phyloP scores from a whole-genome alignment of 2,329 filamentous ascomycete genomes.

The Calonectria crousiana region DNA sequence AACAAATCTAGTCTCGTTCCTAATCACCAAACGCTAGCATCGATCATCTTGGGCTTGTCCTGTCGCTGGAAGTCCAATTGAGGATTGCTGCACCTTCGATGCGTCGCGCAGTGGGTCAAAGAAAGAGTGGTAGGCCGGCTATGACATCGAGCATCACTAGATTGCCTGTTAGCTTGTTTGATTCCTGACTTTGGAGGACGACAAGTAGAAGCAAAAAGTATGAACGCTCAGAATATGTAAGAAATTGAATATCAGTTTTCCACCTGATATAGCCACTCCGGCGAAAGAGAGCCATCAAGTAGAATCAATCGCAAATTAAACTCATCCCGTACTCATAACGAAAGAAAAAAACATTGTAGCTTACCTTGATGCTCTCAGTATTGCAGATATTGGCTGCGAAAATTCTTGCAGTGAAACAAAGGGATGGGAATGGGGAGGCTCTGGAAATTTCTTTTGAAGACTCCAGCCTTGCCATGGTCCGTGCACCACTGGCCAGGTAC shows the following conservation, averaged over 20 bases:
- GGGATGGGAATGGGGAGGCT: neutral
- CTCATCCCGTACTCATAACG: slow-evolving; percentile 75
- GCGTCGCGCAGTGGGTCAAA: neutral
- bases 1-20: neutral
- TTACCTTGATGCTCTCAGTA: slow-evolving; percentile 45
- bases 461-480: slow-evolving; percentile 36
- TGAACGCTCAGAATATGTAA: slow-evolving; percentile 95
- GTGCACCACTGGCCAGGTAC: slow-evolving; percentile 25
- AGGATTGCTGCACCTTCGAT: neutral
- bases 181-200: slow-evolving; percentile 15
- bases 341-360: slow-evolving; percentile 24
- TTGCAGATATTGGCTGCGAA: neutral
- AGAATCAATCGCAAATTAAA: slow-evolving; percentile 99
- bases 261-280: slow-evolving; percentile 85
- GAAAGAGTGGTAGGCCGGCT: neutral
- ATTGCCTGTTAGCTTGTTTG: slow-evolving; percentile 42
- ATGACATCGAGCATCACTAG: slow-evolving; percentile 31
- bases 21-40: neutral
- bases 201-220: slow-evolving; percentile 39
- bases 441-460: slow-evolving; percentile 44
- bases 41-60: neutral
- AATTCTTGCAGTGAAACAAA: slow-evolving; percentile 1
- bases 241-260: slow-evolving; percentile 90
- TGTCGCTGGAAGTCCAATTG: neutral
- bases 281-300: slow-evolving; percentile 86